Percentiles rank a stretch among this genome's conserved stretches.
Evolutionary conservation across 352 stramenopile genomes (phyloP).

Genomic region (Globisporangium paddicum): DNA sequence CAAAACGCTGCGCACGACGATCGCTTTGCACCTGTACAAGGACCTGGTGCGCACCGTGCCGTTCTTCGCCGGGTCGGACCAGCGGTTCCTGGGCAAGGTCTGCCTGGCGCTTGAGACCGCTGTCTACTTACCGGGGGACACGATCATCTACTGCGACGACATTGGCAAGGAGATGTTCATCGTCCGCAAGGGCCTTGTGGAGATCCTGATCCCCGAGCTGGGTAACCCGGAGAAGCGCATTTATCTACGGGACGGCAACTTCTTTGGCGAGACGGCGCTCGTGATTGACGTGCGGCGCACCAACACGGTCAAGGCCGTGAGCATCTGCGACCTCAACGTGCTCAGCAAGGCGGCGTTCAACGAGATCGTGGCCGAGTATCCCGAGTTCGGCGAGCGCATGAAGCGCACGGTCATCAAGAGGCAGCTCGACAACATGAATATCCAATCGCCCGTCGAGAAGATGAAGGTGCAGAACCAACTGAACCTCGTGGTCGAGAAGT

Average conservation of each 20-base stretch:
- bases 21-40: conserved; percentile 77
- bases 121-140: conserved; percentile 72
- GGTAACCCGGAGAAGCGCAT: conserved; percentile 52
- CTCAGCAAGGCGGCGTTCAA: conserved; percentile 77
- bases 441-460: conserved; percentile 63
- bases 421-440: conserved; percentile 84
- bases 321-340: conserved; percentile 75
- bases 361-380: conserved; percentile 76
- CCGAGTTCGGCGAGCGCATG: conserved; percentile 76
- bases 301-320: conserved; percentile 73
- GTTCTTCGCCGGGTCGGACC: conserved; percentile 74
- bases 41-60: conserved; percentile 74
- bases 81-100: conserved; percentile 70
- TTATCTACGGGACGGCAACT: conserved; percentile 71
- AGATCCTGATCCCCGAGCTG: conserved; percentile 57
- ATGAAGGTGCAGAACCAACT: conserved; percentile 76
- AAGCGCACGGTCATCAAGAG: conserved; percentile 80
- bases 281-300: conserved; percentile 78
- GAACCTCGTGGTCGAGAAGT: conserved; percentile 75
- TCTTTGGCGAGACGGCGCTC: conserved; percentile 72
- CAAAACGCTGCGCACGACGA: conserved; percentile 68
- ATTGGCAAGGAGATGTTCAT: conserved; percentile 88
- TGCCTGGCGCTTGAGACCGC: conserved; percentile 73
- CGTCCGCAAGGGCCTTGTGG: conserved; percentile 76
- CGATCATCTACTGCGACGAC: conserved; percentile 78